These are phyloP conservation scores for Rutidosis leptorrhynchoides DNA, from an alignment of 129 eudicot species.

Conservation along the genomic window DNA sequence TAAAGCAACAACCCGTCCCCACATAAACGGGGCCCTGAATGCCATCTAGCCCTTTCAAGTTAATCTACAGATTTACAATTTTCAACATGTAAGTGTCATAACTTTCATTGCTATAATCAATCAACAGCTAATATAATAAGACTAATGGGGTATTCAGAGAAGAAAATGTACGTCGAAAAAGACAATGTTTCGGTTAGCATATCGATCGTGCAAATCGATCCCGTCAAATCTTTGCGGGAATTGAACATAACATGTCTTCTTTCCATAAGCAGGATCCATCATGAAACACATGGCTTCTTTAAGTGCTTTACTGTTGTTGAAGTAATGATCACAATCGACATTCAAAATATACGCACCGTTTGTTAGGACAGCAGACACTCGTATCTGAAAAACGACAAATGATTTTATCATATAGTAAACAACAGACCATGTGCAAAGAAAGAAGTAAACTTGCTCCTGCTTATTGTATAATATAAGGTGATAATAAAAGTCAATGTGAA, in stretches of 20 bases:
- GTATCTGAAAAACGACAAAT: slow-evolving; percentile 46
- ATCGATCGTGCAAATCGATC: slow-evolving; percentile 88
- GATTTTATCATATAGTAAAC: neutral
- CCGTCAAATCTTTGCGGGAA: slow-evolving; percentile 94
- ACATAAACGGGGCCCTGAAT: slow-evolving; percentile 63
- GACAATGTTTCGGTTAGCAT: slow-evolving; percentile 83
- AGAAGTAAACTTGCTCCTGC: neutral
- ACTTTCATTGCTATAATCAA: neutral
- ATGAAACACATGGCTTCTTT: slow-evolving; percentile 95
- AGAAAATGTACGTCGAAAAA: slow-evolving; percentile 72
- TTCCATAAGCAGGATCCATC: slow-evolving; percentile 87
- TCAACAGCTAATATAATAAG: neutral
- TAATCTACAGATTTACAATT: slow-evolving; percentile 36
- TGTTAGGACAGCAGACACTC: slow-evolving; percentile 86
- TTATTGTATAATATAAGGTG: neutral
- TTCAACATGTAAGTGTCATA: neutral
- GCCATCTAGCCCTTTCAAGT: slow-evolving; percentile 67
- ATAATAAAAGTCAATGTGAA: neutral
- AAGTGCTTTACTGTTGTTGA: slow-evolving; percentile 85
- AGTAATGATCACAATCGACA: slow-evolving; percentile 95
- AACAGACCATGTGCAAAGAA: slow-evolving; percentile 3
- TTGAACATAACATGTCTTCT: slow-evolving; percentile 82
- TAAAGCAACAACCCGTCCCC: slow-evolving; percentile 67
- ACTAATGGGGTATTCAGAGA: neutral
- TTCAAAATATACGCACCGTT: slow-evolving; percentile 81